Conservation (phyloP, 108 stramenopile genomes). For the Mayamaea pseudoterrestris region DNA sequence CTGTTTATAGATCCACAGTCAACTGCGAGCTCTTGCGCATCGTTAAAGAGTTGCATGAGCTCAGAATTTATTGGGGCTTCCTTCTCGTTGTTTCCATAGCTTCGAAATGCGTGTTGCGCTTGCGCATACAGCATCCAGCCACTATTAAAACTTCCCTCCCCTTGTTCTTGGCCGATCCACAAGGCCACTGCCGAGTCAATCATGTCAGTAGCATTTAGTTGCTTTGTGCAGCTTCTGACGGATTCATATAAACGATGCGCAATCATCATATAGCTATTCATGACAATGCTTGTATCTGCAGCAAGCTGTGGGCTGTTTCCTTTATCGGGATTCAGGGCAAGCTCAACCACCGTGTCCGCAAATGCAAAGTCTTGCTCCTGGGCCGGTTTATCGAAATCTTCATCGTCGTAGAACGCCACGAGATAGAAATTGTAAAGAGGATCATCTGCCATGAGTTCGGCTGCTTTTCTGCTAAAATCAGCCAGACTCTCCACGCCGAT, state of each 20-base stretch:
- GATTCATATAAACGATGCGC: constrained; percentile 38
- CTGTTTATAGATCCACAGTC: constrained; percentile 6
- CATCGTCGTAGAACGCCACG: constrained; percentile 56
- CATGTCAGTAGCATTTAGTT: constrained; percentile 4
- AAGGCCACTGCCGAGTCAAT: constrained; percentile 65
- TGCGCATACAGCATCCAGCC: constrained; percentile 52
- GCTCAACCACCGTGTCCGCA: constrained; percentile 44
- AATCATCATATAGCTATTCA: constrained; percentile 59
- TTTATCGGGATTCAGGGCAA: constrained; percentile 27
- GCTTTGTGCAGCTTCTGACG: constrained; percentile 19
- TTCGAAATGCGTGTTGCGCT: constrained; percentile 29
- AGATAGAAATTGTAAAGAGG: constrained; percentile 59
- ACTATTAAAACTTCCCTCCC: constrained; percentile 19
- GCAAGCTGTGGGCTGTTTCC: constrained; percentile 37
- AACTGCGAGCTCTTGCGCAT: constrained; percentile 16
- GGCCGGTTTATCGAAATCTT: constrained; percentile 19
- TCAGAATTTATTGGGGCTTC: constrained; percentile 25
- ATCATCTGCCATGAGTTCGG: constrained; percentile 24
- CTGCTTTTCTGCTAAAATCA: constrained; percentile 14
- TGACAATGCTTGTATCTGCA: constrained; percentile 48
- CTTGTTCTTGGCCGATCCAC: constrained; percentile 55
- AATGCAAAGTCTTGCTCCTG: constrained; percentile 29
- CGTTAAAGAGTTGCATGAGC: constrained; percentile 26
- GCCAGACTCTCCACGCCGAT: constrained; percentile 18
- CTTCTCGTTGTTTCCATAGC: constrained; percentile 25